A percentile compares a stretch with the other conserved stretches of the same genome.
These are phyloP conservation scores for Boehmeria nivea DNA, from an alignment of 306 rosid genomes.

Conservation along the genomic window DNA sequence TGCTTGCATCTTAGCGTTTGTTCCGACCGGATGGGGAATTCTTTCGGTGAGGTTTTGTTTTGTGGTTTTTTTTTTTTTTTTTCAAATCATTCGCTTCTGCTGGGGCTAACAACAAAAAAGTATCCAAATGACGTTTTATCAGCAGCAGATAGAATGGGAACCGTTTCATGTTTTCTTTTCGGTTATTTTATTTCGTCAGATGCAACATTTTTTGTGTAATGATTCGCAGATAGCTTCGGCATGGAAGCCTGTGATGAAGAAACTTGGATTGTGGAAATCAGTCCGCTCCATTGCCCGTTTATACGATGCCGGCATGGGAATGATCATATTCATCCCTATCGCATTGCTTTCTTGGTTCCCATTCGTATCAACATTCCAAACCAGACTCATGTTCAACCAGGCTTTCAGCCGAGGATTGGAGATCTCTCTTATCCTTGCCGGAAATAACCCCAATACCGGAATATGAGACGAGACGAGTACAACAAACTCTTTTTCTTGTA, in stretches of 20 bases:
- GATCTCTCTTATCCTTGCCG: slow-evolving; percentile 85
- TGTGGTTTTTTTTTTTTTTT: too few species aligned
- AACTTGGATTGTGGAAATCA: slow-evolving; percentile 73
- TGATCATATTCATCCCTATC: slow-evolving; percentile 77
- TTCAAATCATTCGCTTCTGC: too few species aligned
- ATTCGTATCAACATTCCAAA: slow-evolving; percentile 85
- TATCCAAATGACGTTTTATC: too few species aligned
- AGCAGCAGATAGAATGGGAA: too few species aligned
- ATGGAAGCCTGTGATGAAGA: slow-evolving; percentile 84
- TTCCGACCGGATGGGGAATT: slow-evolving; percentile 97
- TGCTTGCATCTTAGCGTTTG: slow-evolving; percentile 74
- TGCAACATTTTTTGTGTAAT: too few species aligned
- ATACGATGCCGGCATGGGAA: slow-evolving; percentile 97
- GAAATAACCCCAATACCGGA: slow-evolving; percentile 75
- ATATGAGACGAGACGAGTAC: slow-evolving; percentile 41
- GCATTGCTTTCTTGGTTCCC: slow-evolving; percentile 91
- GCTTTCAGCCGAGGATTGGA: slow-evolving; percentile 95
- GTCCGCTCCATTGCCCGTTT: slow-evolving; percentile 73
- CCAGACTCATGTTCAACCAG: slow-evolving; percentile 93
- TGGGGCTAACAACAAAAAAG: too few species aligned
- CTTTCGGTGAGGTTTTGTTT: slow-evolving; percentile 60
- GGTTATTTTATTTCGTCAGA: too few species aligned
- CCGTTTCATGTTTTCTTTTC: too few species aligned
- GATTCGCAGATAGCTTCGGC: slow-evolving; percentile 73
- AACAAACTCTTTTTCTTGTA: background rate